Conservation (phyloP, 306 rosid species). For the Oxytropis ochrocephala region DNA sequence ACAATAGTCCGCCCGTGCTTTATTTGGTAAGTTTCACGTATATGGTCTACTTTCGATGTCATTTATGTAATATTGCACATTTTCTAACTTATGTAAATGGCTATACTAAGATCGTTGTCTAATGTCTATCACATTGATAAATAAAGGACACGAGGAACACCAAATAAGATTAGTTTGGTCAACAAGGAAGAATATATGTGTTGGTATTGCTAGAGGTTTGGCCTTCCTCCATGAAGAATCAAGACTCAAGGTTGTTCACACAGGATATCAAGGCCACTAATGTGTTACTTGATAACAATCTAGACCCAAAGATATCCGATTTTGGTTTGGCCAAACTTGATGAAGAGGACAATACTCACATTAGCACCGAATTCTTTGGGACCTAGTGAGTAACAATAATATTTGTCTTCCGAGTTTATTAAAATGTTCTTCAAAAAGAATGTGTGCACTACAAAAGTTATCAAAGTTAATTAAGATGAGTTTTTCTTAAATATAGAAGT, state of each 20-base stretch:
- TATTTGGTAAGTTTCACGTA: slow-evolving; percentile 32
- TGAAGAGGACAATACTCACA: slow-evolving; percentile 33
- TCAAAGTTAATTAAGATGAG: background rate
- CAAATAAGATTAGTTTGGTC: slow-evolving; percentile 34
- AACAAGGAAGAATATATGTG: slow-evolving; percentile 45
- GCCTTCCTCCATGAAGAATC: slow-evolving; percentile 69
- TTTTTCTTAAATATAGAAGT: background rate
- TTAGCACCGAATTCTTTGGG: slow-evolving; percentile 47
- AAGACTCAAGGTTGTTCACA: slow-evolving; percentile 50
- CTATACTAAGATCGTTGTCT: background rate
- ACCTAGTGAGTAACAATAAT: slow-evolving; percentile 15
- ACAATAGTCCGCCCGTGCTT: slow-evolving; percentile 45
- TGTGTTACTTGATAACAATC: slow-evolving; percentile 19
- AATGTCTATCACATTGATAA: background rate
- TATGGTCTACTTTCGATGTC: background rate
- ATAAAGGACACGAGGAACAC: slow-evolving; percentile 13
- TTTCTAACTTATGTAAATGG: background rate
- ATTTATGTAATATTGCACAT: background rate
- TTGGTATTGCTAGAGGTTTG: slow-evolving; percentile 54
- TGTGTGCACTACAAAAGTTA: background rate
- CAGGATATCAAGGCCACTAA: slow-evolving; percentile 60
- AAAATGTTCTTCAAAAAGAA: background rate
- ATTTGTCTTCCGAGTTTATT: background rate
- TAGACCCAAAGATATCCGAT: slow-evolving; percentile 49
- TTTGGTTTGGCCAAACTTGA: slow-evolving; percentile 59